Conservation (phyloP, 148 eudicot species). For the Chenopodium berlandieri region DNA sequence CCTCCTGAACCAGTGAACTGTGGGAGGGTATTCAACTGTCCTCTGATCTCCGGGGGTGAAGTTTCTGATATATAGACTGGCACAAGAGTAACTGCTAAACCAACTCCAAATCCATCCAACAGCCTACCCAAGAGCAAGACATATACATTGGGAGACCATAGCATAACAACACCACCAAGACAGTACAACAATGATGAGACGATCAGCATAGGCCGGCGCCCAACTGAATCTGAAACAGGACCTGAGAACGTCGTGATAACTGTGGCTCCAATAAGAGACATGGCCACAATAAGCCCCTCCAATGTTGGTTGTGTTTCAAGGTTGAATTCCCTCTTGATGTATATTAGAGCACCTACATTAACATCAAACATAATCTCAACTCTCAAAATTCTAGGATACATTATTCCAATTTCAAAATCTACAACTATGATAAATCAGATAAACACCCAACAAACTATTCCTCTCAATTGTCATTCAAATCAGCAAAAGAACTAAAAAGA, state of each 20-base stretch:
- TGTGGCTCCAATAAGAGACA: slow-evolving; percentile 90
- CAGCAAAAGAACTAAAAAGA: slow-evolving; percentile 1
- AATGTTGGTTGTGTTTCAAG: slow-evolving; percentile 66
- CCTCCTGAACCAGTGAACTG: slow-evolving; percentile 83
- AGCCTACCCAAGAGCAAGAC: slow-evolving; percentile 70
- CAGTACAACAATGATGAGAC: slow-evolving; percentile 74
- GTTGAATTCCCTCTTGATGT: slow-evolving; percentile 80
- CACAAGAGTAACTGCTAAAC: slow-evolving; percentile 75
- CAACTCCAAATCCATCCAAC: slow-evolving; percentile 84
- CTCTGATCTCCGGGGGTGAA: slow-evolving; percentile 88
- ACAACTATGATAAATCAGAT: background rate
- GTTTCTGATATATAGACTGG: slow-evolving; percentile 95
- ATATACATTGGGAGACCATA: slow-evolving; percentile 93
- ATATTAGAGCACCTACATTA: slow-evolving; percentile 72
- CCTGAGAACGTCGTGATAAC: slow-evolving; percentile 88
- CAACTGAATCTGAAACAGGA: slow-evolving; percentile 67
- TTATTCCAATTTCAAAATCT: background rate
- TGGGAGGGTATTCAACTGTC: slow-evolving; percentile 79
- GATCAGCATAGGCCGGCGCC: slow-evolving; percentile 86
- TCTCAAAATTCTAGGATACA: background rate
- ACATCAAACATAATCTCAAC: slow-evolving; percentile 3
- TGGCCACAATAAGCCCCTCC: slow-evolving; percentile 90
- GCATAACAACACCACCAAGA: slow-evolving; percentile 74
- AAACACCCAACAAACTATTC: background rate
- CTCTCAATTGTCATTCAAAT: background rate